Percentiles rank a stretch among this genome's conserved stretches.
These are phyloP conservation scores for Aspergillus avenaceus DNA, from an alignment of 495 filamentous ascomycete species.

Conservation along the genomic window DNA sequence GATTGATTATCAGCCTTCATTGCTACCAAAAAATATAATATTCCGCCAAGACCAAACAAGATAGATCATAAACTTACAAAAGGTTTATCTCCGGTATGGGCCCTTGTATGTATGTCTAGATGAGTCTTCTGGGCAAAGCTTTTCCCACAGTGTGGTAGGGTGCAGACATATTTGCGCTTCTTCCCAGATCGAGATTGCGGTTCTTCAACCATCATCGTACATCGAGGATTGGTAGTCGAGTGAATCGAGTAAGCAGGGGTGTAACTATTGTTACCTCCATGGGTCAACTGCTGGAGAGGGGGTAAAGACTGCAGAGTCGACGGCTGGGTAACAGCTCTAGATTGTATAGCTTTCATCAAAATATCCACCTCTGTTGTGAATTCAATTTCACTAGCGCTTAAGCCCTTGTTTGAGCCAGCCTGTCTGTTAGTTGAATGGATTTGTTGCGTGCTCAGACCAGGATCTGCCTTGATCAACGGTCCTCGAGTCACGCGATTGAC, in stretches of 20 bases:
- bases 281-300: conserved; percentile 31
- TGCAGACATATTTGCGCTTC: conserved; percentile 65
- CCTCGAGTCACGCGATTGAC: conserved; percentile 28
- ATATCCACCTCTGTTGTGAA: conserved; percentile 83
- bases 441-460: conserved; percentile 2
- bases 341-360: conserved; percentile 90
- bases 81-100: conserved; percentile 87
- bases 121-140: conserved; percentile 90
- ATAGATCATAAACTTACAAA: too few relatives aligned
- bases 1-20: neutral
- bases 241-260: conserved; percentile 25
- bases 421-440: conserved; percentile 3
- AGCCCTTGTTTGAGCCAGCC: conserved; percentile 14
- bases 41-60: neutral
- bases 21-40: neutral
- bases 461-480: conserved; percentile 17
- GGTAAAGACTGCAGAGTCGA: conserved; percentile 29
- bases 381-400: conserved; percentile 37
- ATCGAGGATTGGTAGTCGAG: conserved; percentile 16
- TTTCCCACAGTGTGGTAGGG: conserved; percentile 71
- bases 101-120: conserved; percentile 83
- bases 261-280: conserved; percentile 17
- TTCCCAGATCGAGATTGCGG: conserved; percentile 31
- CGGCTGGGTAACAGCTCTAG: conserved; percentile 44
- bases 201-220: conserved; percentile 24